Conservation (phyloP, 1,139 yeast species). For the Geotrichum australiense region DNA sequence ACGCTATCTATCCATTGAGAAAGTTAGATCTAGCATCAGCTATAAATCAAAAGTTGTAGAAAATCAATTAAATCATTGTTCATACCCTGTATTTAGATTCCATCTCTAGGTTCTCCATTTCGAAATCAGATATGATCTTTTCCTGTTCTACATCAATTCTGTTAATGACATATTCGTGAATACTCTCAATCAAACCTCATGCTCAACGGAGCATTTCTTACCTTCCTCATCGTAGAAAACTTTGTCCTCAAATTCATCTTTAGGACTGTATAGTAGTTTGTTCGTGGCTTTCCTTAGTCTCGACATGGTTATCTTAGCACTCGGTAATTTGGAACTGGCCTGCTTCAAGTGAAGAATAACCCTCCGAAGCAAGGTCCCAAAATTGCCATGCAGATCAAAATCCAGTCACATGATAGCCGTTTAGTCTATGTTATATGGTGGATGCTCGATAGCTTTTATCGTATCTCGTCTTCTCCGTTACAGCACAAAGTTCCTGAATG, state of each 20-base stretch:
- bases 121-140: constrained; percentile 25
- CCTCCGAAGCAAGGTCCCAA: too few species aligned
- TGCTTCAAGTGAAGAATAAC: too few species aligned
- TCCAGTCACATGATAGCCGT: too few species aligned
- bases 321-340: too few species aligned
- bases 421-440: too few species aligned
- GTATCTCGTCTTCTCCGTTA: too few species aligned
- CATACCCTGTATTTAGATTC: constrained; percentile 23
- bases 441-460: too few species aligned
- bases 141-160: constrained; percentile 27
- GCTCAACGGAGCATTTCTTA: constrained; percentile 5
- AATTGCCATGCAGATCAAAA: too few species aligned
- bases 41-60: background rate
- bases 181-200: background rate
- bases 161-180: background rate
- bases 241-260: constrained; percentile 19
- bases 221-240: constrained; percentile 25
- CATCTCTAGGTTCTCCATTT: constrained; percentile 25
- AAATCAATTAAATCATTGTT: background rate
- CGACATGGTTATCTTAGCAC: too few species aligned
- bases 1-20: constrained; percentile 20
- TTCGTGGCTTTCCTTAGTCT: constrained; percentile 25
- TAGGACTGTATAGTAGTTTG: constrained; percentile 20
- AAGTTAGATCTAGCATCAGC: background rate
- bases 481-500: too few species aligned